These are phyloP conservation scores for Tephrocybe sp. DNA, from an alignment of 768 basidiomycete species.

Conservation along the genomic window DNA sequence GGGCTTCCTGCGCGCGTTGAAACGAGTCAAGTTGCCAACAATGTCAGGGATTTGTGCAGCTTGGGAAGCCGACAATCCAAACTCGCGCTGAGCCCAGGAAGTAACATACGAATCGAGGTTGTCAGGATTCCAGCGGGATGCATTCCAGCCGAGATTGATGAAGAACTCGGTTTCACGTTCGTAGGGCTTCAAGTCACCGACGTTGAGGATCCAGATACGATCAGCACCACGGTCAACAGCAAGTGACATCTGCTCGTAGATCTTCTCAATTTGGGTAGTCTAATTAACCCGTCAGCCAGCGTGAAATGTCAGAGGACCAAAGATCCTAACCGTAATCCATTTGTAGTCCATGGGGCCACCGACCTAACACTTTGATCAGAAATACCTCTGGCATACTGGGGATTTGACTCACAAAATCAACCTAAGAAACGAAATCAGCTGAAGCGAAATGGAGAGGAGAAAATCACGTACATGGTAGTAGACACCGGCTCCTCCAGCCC, in stretches of 20 bases:
- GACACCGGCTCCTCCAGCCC: slow-evolving; percentile 66
- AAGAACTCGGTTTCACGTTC: slow-evolving; percentile 72
- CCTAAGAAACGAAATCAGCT: slow-evolving; percentile 23
- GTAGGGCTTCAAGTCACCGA: slow-evolving; percentile 75
- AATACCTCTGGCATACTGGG: not conserved
- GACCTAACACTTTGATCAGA: slow-evolving; percentile 34
- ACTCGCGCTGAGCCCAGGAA: slow-evolving; percentile 64
- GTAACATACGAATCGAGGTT: slow-evolving; percentile 52
- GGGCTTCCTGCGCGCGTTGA: slow-evolving; percentile 60
- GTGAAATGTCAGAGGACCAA: not conserved
- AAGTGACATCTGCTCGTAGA: slow-evolving; percentile 70
- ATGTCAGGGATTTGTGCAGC: slow-evolving; percentile 46
- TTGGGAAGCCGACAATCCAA: slow-evolving; percentile 39
- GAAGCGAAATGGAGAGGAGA: not conserved
- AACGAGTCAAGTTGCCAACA: slow-evolving; percentile 52
- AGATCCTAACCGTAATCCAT: slow-evolving; percentile 54
- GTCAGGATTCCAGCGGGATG: slow-evolving; percentile 49
- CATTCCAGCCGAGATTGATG: slow-evolving; percentile 59
- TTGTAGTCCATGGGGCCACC: slow-evolving; percentile 67
- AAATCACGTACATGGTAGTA: slow-evolving; percentile 55
- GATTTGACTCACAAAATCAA: slow-evolving; percentile 40
- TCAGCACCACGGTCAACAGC: slow-evolving; percentile 56
- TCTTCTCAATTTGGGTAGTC: slow-evolving; percentile 46
- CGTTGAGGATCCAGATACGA: slow-evolving; percentile 69
- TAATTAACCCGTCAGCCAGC: too few species aligned